Evolutionary conservation across 1,139 yeast genomes (phyloP).

Genomic region (Geotrichum australiense): DNA sequence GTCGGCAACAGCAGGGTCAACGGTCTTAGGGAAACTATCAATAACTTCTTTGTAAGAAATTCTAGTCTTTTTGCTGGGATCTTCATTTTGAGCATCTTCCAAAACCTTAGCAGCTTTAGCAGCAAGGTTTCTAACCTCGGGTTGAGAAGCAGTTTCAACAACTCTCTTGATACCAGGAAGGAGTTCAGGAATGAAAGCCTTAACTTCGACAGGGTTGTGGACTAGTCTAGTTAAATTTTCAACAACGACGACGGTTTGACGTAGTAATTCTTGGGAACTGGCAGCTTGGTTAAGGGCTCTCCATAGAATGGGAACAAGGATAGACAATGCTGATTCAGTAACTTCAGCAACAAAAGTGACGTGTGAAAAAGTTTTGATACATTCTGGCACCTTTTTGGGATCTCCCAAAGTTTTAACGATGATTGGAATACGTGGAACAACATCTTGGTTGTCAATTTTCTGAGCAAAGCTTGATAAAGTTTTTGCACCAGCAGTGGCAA

Average conservation of each 20-base stretch:
- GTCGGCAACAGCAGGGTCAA: constrained; percentile 35
- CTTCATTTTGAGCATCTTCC: constrained; percentile 66
- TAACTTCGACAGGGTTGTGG: constrained; percentile 88
- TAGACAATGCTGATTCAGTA: constrained; percentile 87
- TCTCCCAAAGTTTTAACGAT: constrained; percentile 86
- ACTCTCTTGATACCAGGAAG: constrained; percentile 92
- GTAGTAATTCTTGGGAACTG: constrained; percentile 88
- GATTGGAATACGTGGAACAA: constrained; percentile 75
- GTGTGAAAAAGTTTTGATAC: constrained; percentile 82
- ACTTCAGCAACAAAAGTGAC: constrained; percentile 98
- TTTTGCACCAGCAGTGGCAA: constrained; percentile 76
- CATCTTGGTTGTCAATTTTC: constrained; percentile 85
- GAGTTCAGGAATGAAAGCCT: constrained; percentile 74
- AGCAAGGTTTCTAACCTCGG: constrained; percentile 94
- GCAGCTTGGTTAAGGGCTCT: constrained; percentile 88
- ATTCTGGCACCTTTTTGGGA: constrained; percentile 80
- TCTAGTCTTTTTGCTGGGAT: constrained; percentile 73
- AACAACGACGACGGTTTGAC: constrained; percentile 94
- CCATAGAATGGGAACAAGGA: constrained; percentile 86
- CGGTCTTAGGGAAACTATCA: constrained; percentile 22
- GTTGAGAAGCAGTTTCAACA: constrained; percentile 82
- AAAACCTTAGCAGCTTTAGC: constrained; percentile 75
- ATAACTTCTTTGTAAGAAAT: constrained; percentile 50
- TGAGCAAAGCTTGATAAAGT: constrained; percentile 66
- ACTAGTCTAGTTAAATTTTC: constrained; percentile 94